phyloP scores from a whole-genome alignment of 345 rosid species.

The Citrus cavaleriei region DNA sequence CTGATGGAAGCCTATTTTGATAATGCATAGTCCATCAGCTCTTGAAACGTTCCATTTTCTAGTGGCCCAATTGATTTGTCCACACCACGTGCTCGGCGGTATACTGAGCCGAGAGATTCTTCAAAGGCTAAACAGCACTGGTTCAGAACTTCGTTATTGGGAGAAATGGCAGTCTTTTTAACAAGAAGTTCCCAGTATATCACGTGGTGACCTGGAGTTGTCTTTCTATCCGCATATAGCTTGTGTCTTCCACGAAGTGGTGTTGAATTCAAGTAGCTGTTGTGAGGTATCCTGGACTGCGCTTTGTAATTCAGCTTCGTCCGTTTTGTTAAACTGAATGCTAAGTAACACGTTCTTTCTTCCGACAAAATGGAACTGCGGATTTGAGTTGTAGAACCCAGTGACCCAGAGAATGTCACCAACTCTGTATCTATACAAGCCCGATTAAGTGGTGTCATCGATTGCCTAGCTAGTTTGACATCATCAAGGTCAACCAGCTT shows the following conservation, averaged over 20 bases:
- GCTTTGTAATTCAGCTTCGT: constrained; percentile 75
- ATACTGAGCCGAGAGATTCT: constrained; percentile 72
- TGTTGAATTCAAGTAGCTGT: constrained; percentile 37
- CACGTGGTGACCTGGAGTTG: constrained; percentile 83
- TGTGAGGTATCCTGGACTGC: constrained; percentile 66
- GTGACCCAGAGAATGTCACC: no score
- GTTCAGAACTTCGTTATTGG: constrained; percentile 5
- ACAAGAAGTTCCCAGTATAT: constrained; percentile 53
- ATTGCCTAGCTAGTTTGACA: no score
- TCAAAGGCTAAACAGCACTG: constrained; percentile 83
- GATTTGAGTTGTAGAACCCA: no score
- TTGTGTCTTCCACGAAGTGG: constrained; percentile 88
- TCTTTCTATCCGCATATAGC: constrained; percentile 70
- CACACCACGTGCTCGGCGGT: constrained; percentile 73
- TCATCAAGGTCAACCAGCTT: no score
- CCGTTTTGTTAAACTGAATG: constrained; percentile 83
- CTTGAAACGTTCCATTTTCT: constrained; percentile 63
- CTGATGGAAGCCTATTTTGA: no score
- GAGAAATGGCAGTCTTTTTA: no score
- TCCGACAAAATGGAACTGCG: no score
- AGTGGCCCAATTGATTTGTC: constrained; percentile 75
- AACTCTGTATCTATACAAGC: no score
- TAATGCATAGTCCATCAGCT: no score
- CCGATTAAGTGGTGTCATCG: no score
- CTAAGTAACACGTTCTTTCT: constrained; percentile 86